phyloP scores from a whole-genome alignment of 2,329 filamentous ascomycete species.

The Aureobasidium melanogenum region DNA sequence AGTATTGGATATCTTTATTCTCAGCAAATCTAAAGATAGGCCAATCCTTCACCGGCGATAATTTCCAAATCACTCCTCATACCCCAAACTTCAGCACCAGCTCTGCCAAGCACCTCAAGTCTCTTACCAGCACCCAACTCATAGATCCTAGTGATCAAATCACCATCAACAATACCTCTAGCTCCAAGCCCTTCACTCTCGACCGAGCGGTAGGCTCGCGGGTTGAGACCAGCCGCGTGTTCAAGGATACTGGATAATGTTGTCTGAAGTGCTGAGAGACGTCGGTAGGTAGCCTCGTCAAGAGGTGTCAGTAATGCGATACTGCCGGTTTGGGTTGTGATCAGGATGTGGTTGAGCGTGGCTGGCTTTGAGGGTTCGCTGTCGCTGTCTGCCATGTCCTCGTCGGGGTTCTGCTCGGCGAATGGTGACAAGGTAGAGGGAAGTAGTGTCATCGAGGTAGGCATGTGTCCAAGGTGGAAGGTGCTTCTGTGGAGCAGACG shows the following conservation, averaged over 20 bases:
- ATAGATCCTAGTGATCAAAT: slow-evolving; percentile 63
- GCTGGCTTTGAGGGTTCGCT: slow-evolving; percentile 21
- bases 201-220: slow-evolving; percentile 62
- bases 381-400: slow-evolving; percentile 12
- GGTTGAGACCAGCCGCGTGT: slow-evolving; percentile 72
- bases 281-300: slow-evolving; percentile 71
- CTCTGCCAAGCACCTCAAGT: slow-evolving; percentile 64
- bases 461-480: slow-evolving; percentile 77
- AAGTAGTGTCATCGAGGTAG: slow-evolving; percentile 66
- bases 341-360: slow-evolving; percentile 48
- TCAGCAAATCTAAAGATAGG: slow-evolving; percentile 35
- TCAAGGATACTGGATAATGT: slow-evolving; percentile 71
- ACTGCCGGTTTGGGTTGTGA: slow-evolving; percentile 67
- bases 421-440: slow-evolving; percentile 50
- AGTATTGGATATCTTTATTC: background rate
- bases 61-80: slow-evolving; percentile 62
- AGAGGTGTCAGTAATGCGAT: slow-evolving; percentile 70
- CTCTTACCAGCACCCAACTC: slow-evolving; percentile 65
- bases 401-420: slow-evolving; percentile 28
- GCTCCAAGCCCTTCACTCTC: slow-evolving; percentile 41
- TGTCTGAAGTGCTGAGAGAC: slow-evolving; percentile 69
- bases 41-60: slow-evolving; percentile 55
- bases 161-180: slow-evolving; percentile 67
- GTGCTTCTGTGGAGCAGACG: slow-evolving; percentile 78
- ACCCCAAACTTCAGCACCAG: slow-evolving; percentile 59